These are phyloP conservation scores for Daldinia bambusicola DNA, from an alignment of 495 filamentous ascomycete species.

Conservation along the genomic window DNA sequence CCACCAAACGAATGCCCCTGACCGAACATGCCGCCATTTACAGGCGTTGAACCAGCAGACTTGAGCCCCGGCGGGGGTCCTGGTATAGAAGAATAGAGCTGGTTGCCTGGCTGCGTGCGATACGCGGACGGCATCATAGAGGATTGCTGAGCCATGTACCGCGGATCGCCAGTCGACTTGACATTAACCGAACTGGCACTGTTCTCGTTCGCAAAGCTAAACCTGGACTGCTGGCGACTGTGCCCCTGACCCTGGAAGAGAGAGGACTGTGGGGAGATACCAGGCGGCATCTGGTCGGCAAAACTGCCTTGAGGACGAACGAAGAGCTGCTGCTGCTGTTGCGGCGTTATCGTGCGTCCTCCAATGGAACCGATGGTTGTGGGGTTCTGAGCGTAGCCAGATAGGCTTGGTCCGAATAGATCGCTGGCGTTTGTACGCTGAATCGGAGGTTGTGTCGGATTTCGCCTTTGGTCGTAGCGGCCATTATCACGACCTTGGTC, in stretches of 20 bases:
- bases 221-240: conserved; percentile 85
- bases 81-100: conserved; percentile 78
- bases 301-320: conserved; percentile 67
- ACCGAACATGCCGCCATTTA: conserved; percentile 72
- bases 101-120: conserved; percentile 67
- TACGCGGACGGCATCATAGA: conserved; percentile 84
- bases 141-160: conserved; percentile 88
- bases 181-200: conserved; percentile 71
- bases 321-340: conserved; percentile 81
- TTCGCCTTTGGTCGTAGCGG: conserved; percentile 60
- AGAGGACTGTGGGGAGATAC: conserved; percentile 59
- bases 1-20: conserved; percentile 72
- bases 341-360: conserved; percentile 80
- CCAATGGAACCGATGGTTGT: conserved; percentile 63
- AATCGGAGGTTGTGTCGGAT: conserved; percentile 77
- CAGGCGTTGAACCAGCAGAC: conserved; percentile 88
- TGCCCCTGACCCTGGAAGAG: conserved; percentile 82
- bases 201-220: conserved; percentile 79
- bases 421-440: conserved; percentile 67
- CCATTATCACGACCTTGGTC: conserved; percentile 63
- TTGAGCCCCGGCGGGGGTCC: conserved; percentile 96
- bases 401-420: conserved; percentile 63
- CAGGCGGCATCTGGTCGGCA: conserved; percentile 66
- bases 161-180: conserved; percentile 83
- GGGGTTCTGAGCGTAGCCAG: conserved; percentile 62